A percentile compares a stretch with the other conserved stretches of the same genome.
phyloP scores from a whole-genome alignment of 495 filamentous ascomycete genomes.

The Aspergillus avenaceus region DNA sequence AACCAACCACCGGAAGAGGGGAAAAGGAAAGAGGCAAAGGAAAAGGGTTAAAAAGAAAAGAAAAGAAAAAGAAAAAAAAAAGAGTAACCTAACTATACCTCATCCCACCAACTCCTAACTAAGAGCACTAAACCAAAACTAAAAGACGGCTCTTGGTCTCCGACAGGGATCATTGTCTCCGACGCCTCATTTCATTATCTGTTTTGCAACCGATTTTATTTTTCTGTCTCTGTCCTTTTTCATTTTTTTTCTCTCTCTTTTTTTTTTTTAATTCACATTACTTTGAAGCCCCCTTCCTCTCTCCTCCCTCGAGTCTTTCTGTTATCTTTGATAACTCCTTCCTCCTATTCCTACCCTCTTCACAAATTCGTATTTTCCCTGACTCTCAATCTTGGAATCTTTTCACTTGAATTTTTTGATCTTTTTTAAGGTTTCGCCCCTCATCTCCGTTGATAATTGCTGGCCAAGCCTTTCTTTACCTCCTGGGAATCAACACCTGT shows the following conservation, averaged over 20 bases:
- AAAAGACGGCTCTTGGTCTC: conserved; percentile 12
- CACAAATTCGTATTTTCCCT: neutral
- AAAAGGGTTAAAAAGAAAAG: neutral
- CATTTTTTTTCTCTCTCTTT: conserved; percentile 3
- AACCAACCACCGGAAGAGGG: too few species aligned
- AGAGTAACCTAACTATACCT: neutral
- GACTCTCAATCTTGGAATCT: neutral
- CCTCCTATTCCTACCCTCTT: neutral
- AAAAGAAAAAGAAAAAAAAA: neutral
- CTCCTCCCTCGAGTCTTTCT: neutral
- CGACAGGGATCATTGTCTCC: conserved; percentile 19
- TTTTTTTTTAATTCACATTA: conserved; percentile 9
- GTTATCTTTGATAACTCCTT: neutral
- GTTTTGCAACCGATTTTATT: neutral
- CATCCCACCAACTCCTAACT: conserved; percentile 4
- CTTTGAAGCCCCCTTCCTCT: conserved; percentile 2
- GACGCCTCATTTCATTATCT: conserved; percentile 10
- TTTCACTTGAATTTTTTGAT: neutral
- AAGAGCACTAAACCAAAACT: conserved; percentile 1
- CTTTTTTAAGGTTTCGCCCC: conserved; percentile 10
- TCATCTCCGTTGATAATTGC: conserved; percentile 6
- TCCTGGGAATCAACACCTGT: conserved; percentile 9
- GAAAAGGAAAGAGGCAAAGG: too few species aligned
- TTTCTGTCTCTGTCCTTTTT: conserved; percentile 1
- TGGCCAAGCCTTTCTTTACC: conserved; percentile 17